Conservation (phyloP, 2,329 filamentous ascomycete genomes). For the Pestalotiopsis sp. region DNA sequence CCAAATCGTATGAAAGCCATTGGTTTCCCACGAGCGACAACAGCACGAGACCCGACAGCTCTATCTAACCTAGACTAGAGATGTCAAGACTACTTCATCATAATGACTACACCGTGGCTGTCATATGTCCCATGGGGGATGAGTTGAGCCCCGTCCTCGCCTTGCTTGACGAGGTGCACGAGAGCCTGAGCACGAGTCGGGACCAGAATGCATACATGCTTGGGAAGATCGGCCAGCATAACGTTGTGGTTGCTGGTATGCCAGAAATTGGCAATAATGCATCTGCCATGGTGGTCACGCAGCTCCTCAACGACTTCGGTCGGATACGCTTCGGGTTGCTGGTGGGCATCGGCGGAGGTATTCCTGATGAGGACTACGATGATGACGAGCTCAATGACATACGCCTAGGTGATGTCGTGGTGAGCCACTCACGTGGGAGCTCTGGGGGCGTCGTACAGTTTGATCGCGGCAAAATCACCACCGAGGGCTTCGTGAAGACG, state of each 20-base stretch:
- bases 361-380: neutral
- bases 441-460: neutral
- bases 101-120: constrained; percentile 7
- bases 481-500: neutral
- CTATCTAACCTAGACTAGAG: too few species aligned
- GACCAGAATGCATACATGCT: constrained; percentile 5
- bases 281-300: neutral
- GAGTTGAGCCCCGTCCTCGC: neutral
- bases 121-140: constrained; percentile 6
- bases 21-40: too few species aligned
- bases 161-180: neutral
- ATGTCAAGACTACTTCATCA: constrained; percentile 11
- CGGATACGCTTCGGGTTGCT: neutral
- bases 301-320: neutral
- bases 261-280: neutral
- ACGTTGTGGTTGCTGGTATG: neutral
- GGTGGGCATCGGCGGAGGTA: neutral
- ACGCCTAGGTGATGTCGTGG: constrained; percentile 1
- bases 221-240: neutral
- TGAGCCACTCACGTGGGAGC: neutral
- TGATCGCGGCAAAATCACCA: neutral
- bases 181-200: neutral
- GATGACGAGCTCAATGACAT: neutral
- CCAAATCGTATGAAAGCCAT: too few species aligned
- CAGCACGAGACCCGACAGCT: too few species aligned